Percentiles rank a stretch among this genome's conserved stretches.
phyloP scores from a whole-genome alignment of 352 stramenopile species.

The Phytophthora multivora region DNA sequence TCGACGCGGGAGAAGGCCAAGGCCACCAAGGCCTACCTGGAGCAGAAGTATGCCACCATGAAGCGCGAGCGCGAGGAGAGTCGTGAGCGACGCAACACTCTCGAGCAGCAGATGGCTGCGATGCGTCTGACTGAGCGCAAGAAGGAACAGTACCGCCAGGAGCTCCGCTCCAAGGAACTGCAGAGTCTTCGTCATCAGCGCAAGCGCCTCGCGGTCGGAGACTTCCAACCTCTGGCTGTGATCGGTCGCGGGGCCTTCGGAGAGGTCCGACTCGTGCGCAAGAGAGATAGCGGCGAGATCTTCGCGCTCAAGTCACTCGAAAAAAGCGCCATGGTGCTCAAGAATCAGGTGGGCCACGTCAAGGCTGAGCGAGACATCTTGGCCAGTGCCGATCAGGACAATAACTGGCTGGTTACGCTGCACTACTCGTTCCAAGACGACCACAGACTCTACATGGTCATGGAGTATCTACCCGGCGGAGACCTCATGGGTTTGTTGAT shows the following conservation, averaged over 20 bases:
- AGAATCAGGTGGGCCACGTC: constrained; percentile 96
- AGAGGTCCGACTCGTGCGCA: constrained; percentile 93
- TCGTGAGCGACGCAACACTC: constrained; percentile 69
- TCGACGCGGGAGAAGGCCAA: constrained; percentile 88
- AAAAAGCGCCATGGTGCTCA: constrained; percentile 91
- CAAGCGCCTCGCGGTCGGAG: constrained; percentile 82
- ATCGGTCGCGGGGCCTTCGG: constrained; percentile 99
- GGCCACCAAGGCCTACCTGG: constrained; percentile 87
- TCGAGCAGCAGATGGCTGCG: constrained; percentile 86
- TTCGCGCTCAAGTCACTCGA: constrained; percentile 94
- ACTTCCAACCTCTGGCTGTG: constrained; percentile 97
- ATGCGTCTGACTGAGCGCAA: constrained; percentile 77
- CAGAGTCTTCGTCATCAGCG: constrained; percentile 82
- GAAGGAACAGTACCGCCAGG: constrained; percentile 82
- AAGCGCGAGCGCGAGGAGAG: constrained; percentile 88
- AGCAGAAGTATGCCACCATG: constrained; percentile 91
- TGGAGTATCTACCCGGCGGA: constrained; percentile 99
- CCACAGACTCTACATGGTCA: constrained; percentile 92
- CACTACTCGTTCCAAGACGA: constrained; percentile 98
- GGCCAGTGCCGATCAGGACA: constrained; percentile 93
- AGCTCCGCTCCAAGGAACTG: constrained; percentile 77
- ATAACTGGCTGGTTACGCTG: constrained; percentile 97
- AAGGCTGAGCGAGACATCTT: constrained; percentile 97
- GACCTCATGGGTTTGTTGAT: constrained; percentile 99
- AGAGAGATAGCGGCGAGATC: constrained; percentile 84